Evolutionary conservation across 345 rosid genomes (phyloP), one percentile per base, ranked within the genome.

Genomic region (Lepidium aucheri): DNA sequence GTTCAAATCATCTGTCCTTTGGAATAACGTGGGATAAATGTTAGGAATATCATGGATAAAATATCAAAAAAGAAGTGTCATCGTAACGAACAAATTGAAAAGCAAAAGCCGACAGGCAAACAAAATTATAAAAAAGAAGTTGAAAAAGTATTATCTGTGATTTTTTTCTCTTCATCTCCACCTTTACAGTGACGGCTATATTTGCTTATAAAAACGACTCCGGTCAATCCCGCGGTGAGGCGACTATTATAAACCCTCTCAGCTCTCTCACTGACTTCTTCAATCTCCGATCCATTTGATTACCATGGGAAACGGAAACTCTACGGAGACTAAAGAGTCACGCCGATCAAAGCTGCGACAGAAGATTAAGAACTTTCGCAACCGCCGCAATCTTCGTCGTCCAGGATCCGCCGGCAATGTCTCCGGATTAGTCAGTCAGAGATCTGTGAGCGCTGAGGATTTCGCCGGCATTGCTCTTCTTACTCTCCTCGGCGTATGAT

Each of bases 381-480:
- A 67, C 28, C 79, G 41, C 53, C 82, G 73, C 46, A 40, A 36
- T 39, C 68, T 66, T 44, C 72, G 65, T 43, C 67, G 69, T 13
- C 28, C 67, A 7, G 69, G 68, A 67, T 56, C 68, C 28, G 76
- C 68, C 32, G 76, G 74, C 36, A 67, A 71, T 36, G 65, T 76
- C 6, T 40, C 54, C 8, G 74, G 78, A 12, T 60, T 69, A 10
- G 56, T 68, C 7, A 65, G 30, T 52, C 65, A 46, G 56, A 89
- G 77, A 57, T 75, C 77, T 17, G 54, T 72, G 26, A 66, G 75
- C 14, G 84, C 81, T 9, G 97, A 90, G 1, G 90, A 86, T 77
- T 86, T 93, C 71, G 82, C 89, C 42, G 98, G 98, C 74, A 86
- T 93, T 45, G 97, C 98, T 67, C 90, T 83, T 70, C 87, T 93